Conservation (phyloP, 805 yeast genomes). For the Candida broadrunensis region DNA sequence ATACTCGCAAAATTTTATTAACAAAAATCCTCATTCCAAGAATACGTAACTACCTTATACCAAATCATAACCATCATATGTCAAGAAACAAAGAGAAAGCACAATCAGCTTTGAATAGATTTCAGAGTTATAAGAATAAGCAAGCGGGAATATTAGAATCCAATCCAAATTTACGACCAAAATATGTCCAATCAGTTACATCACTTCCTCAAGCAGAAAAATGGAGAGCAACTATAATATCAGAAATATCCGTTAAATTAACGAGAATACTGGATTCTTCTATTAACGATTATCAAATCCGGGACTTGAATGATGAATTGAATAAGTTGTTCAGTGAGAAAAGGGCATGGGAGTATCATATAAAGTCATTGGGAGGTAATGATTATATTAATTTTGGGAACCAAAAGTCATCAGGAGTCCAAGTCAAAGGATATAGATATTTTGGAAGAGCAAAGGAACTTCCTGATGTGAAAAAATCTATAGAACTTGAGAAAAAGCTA, state of each 20-base stretch:
- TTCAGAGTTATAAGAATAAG: constrained; percentile 58
- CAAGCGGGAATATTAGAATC: constrained; percentile 58
- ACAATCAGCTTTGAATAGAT: constrained; percentile 64
- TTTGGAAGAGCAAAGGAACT: constrained; percentile 83
- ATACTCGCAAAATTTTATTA: too few relatives aligned
- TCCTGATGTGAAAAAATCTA: constrained; percentile 54
- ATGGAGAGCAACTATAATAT: constrained; percentile 60
- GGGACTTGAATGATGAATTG: constrained; percentile 72
- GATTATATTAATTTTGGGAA: constrained; percentile 45
- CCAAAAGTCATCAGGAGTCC: constrained; percentile 15
- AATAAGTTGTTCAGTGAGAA: constrained; percentile 67
- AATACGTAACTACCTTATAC: background rate
- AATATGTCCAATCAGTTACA: constrained; percentile 49
- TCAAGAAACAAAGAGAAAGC: constrained; percentile 77
- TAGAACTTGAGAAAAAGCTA: constrained; percentile 13
- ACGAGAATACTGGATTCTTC: constrained; percentile 60
- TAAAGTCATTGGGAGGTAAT: constrained; percentile 70
- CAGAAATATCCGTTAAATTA: constrained; percentile 61
- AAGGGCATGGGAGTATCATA: constrained; percentile 75
- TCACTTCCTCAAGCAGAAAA: constrained; percentile 63
- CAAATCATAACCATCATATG: constrained; percentile 37
- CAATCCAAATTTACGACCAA: constrained; percentile 59
- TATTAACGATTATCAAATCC: constrained; percentile 55
- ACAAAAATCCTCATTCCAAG: too few relatives aligned
- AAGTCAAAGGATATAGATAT: constrained; percentile 59